Base-by-base conservation (phyloP, 2,329 filamentous ascomycete genomes). In the Amphichorda felina region DNA sequence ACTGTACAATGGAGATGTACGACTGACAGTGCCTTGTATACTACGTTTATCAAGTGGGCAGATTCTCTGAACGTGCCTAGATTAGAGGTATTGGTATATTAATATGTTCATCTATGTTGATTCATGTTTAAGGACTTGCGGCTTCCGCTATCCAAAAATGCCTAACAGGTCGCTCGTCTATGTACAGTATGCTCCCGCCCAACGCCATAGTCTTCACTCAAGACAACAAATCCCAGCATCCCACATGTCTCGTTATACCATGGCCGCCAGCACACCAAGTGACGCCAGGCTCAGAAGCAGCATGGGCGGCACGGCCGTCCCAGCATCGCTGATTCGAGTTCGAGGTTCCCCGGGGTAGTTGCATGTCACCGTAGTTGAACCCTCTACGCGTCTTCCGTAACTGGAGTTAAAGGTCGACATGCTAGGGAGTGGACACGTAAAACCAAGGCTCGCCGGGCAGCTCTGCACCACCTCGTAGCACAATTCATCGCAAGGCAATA, bases 401-500 rank as follows among this genome's bases (percentile, higher is more conserved):
- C 57, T 61, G 19, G 47, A 44, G 8, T 51, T 43, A 36, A 60
- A 63, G 33, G 50, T 53, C 8, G 43, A 38, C 26, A 54, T 49
- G 15, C 46, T 42, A 3, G 53, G 48, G 24, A 48, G 50, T 5
- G 91, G 89, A 58, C 91, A 98, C 1, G 54, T 60, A 48, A 98
- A 95, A 1, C 69, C 66, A 46, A 98, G 62, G 1, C 68, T 59
- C 0, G 86, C 70, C 0, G 91, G 89, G 57, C 91, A 98, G 50
- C 74, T 85, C 57, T 82, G 78, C 9, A 94, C 83, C 2, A 98
- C 68, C 36, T 80, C 75, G 53, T 87, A 91, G 61, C 91, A 98
- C 34, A 95, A 61, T 43, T 94, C 82, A 41, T 83, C 74, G 50
- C 89, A 96, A 0, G 91, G 91, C 8, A 94, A 63, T 15, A 96